Conservation (phyloP, 306 rosid genomes). For the Medicago lupulina region DNA sequence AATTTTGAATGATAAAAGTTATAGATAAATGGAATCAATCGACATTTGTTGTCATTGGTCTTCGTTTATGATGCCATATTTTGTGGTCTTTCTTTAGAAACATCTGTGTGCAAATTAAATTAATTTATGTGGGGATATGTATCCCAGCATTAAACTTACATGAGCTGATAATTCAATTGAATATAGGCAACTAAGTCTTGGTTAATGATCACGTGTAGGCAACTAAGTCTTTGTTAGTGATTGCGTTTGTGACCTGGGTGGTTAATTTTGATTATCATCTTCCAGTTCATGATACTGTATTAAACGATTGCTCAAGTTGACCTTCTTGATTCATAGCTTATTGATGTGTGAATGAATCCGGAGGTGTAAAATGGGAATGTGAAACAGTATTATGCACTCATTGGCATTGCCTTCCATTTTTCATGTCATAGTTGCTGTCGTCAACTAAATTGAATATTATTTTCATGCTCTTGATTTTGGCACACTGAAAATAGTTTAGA, state of each 20-base stretch:
- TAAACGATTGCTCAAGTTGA: background rate
- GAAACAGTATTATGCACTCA: background rate
- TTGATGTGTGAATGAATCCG: background rate
- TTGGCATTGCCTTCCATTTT: background rate
- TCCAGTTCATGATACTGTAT: slow-evolving; percentile 21
- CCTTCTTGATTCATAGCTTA: background rate
- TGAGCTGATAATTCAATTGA: background rate
- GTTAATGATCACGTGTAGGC: background rate
- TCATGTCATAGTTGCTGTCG: background rate
- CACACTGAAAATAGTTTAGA: background rate
- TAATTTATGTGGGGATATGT: background rate
- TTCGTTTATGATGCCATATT: background rate
- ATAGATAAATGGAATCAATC: slow-evolving; percentile 7
- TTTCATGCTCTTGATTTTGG: background rate
- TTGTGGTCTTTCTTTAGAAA: slow-evolving; percentile 5
- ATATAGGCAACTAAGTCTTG: background rate
- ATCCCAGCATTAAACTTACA: background rate
- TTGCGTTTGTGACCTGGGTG: background rate
- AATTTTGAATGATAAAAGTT: slow-evolving; percentile 29
- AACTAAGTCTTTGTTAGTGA: background rate
- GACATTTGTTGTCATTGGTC: slow-evolving; percentile 12
- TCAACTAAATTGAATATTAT: background rate
- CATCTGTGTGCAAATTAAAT: background rate
- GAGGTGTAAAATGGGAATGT: slow-evolving; percentile 5
- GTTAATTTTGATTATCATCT: background rate